Evolutionary conservation across 306 rosid species (phyloP), one percentile per base, ranked within the genome.

Genomic region (Lathyrus sativus): DNA sequence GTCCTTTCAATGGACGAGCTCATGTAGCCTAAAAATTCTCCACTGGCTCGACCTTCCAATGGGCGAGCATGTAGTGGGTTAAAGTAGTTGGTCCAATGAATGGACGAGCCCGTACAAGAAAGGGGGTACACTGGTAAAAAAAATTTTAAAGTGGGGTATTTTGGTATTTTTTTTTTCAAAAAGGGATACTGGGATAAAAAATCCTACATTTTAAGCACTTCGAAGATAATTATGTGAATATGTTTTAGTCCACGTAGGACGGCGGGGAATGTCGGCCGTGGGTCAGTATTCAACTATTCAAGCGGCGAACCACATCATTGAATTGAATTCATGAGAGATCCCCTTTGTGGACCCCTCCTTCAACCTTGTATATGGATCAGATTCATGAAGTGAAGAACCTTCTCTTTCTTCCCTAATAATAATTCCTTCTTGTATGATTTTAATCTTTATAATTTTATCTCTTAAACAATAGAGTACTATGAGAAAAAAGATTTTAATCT

Each of bases 191-290:
- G n/a, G n/a, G n/a, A n/a, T n/a, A n/a, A n/a, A n/a, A n/a, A n/a
- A n/a, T n/a, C 24, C 2, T 31, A 5, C 9, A 35, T 35, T n/a
- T 46, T n/a, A n/a, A 28, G 0, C 12, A 9, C 26, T 50, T 50
- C 18, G 11, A 5, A 18, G 24, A 50, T 15, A 54, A 60, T 65
- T 74, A 78, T 58, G 61, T 63, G 62, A 73, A 73, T 63, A 11
- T 57, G 61, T 74, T 68, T 61, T 33, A 72, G 86, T 81, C 91
- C 93, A 87, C 88, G 82, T 81, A 81, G 82, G 85, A 85, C 85
- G 84, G 91, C 80, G 87, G 78, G 77, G 79, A 74, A 83, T 83
- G 89, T 85, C 96, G 86, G 87, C 84, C 64, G 85, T 74, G 84
- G 84, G 85, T 65, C 78, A 57, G 78, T 73, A 82, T 81, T 82